phyloP scores from a whole-genome alignment of 2,329 filamentous ascomycete species.

The Didymosphaeria variabile region DNA sequence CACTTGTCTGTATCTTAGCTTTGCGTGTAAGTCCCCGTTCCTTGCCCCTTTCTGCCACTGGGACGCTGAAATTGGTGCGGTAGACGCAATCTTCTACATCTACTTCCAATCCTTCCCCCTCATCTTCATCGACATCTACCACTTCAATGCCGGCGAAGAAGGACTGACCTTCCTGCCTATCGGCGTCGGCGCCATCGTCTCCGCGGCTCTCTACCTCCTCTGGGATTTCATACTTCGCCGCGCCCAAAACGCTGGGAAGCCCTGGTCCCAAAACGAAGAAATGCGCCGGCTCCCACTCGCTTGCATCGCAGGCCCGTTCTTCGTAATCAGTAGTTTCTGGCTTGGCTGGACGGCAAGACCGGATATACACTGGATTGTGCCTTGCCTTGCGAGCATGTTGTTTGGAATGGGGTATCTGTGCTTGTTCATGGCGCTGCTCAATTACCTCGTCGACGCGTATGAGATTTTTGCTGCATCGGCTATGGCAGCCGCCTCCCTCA shows the following conservation, averaged over 20 bases:
- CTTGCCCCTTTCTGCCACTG: not conserved
- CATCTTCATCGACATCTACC: conserved; percentile 72
- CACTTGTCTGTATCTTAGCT: conserved; percentile 73
- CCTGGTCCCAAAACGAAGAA: conserved; percentile 71
- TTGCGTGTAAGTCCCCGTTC: conserved; percentile 58
- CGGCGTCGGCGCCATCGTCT: conserved; percentile 68
- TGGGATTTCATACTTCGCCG: conserved; percentile 70
- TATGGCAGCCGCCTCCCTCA: conserved; percentile 83
- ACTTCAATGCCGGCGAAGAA: conserved; percentile 69
- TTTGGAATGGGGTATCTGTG: conserved; percentile 59
- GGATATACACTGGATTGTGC: conserved; percentile 55
- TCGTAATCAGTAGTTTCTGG: conserved; percentile 55
- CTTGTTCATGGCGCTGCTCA: conserved; percentile 63
- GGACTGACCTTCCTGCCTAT: conserved; percentile 76
- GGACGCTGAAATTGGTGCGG: not conserved
- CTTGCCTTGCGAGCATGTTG: conserved; percentile 51
- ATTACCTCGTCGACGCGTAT: conserved; percentile 73
- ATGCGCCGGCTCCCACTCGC: conserved; percentile 76
- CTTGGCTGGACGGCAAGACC: conserved; percentile 52
- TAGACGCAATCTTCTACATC: conserved; percentile 70
- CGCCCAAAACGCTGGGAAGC: conserved; percentile 57
- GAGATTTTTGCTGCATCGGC: conserved; percentile 78
- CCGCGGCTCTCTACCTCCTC: conserved; percentile 68
- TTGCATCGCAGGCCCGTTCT: conserved; percentile 72
- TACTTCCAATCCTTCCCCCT: conserved; percentile 77